Evolutionary conservation across 1,284 basidiomycete species (phyloP), one percentile per base, ranked within the genome.

Genomic region (Ceratobasidium sp.): DNA sequence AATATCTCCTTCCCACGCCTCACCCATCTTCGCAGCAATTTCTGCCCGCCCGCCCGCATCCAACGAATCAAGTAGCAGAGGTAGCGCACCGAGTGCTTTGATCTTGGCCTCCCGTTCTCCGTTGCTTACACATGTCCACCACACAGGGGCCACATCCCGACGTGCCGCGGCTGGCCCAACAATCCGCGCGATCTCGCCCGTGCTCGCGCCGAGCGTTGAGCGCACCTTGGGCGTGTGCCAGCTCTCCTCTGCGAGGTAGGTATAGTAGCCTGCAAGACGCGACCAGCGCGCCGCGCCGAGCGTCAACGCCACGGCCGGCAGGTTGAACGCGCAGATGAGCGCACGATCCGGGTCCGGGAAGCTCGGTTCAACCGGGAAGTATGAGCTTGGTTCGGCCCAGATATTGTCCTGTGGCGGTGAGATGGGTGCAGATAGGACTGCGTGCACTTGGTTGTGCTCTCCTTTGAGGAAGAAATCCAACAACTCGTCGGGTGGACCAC

Each of bases 251-350:
- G 88, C 85, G 58, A 98, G 84, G 8, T 85, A 83, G 25, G 85
- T 78, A 81, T 97, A 95, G 51, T 88, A 82, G 6, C 84, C 83
- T 33, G 90, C 87, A 14, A 99, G 82, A 74, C 90, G 86, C n/a
- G 79, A 77, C 96, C 96, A 99, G 54, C 92, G 86, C 2, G 81
- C 80, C 5, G 83, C 81, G 5, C 96, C 96, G 18, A 98, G 83
- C 0, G 95, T 94, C 8, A 96, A 84, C 12, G 89, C 88, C 1
- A 98, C 93, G 12, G 96, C 96, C 21, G 96, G 96, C 77, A 94
- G 91, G 80, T 98, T 98, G 84, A 96, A 98, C 8, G 94, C 94
- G 76, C 94, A 92, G 36, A 97, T 90, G 18, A 96, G 83, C 11
- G 93, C 88, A 51, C 95, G 88, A 71, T 92, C 88, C 0, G 88